Percentiles rank a stretch among this genome's conserved stretches.
These are phyloP conservation scores for Pichia gijzeniarum DNA, from an alignment of 805 yeast genomes.

Conservation along the genomic window DNA sequence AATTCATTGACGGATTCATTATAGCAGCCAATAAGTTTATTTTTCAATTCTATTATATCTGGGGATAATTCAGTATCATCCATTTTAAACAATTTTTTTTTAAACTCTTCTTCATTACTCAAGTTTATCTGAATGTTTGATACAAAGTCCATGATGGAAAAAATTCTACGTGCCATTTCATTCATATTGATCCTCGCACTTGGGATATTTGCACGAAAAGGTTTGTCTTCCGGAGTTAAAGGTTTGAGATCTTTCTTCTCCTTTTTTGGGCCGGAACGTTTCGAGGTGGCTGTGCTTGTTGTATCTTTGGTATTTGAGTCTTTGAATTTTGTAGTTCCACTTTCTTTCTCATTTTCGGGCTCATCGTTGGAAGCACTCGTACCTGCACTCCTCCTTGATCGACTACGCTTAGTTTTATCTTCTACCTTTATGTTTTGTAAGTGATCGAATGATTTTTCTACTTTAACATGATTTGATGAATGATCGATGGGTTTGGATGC, in stretches of 20 bases:
- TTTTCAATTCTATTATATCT: conserved; percentile 30
- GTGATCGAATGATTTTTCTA: not conserved
- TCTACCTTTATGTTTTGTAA: not conserved
- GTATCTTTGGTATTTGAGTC: not conserved
- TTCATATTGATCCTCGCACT: conserved; percentile 64
- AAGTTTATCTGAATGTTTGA: conserved; percentile 82
- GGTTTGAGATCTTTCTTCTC: conserved; percentile 28
- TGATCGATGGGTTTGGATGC: not conserved
- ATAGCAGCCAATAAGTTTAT: conserved; percentile 41
- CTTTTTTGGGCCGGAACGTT: conserved; percentile 6
- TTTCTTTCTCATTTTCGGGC: not conserved
- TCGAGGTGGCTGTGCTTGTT: not conserved
- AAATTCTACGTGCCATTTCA: conserved; percentile 84
- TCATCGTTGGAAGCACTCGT: conserved; percentile 7
- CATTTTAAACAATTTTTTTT: conserved; percentile 28
- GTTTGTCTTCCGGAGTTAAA: conserved; percentile 49
- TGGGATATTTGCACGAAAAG: conserved; percentile 80
- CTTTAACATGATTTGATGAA: not conserved
- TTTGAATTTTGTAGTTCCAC: not conserved
- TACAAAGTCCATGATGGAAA: conserved; percentile 86
- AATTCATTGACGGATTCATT: conserved; percentile 56
- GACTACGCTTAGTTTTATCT: conserved; percentile 4
- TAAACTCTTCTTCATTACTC: conserved; percentile 62
- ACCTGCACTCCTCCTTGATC: conserved; percentile 2
- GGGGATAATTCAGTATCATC: conserved; percentile 25